Conservation (phyloP, 495 filamentous ascomycete genomes). For the Penicillium mononematosum region DNA sequence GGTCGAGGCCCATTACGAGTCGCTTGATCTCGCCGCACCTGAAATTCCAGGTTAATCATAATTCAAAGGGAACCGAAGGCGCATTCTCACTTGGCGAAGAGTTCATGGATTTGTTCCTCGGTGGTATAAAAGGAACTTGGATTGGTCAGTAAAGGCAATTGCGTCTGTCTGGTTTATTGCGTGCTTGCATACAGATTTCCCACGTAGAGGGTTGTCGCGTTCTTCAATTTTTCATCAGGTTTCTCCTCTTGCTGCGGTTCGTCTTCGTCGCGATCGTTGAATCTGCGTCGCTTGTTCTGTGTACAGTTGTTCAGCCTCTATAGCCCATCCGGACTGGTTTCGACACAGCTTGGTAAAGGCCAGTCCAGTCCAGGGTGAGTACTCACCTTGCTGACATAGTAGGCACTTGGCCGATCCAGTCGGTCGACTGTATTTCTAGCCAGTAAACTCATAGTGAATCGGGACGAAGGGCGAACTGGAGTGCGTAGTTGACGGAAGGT, state of each 20-base stretch:
- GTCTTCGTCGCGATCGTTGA: slow-evolving; percentile 57
- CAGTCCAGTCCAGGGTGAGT: neutral
- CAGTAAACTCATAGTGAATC: slow-evolving; percentile 24
- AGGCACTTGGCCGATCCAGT: slow-evolving; percentile 85
- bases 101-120: slow-evolving; percentile 97
- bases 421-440: slow-evolving; percentile 70
- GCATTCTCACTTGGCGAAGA: slow-evolving; percentile 73
- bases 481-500: slow-evolving; percentile 5
- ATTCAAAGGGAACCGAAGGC: neutral
- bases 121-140: slow-evolving; percentile 97
- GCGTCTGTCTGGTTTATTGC: slow-evolving; percentile 6
- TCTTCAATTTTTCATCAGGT: slow-evolving; percentile 69
- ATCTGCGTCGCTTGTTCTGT: slow-evolving; percentile 68
- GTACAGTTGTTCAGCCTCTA: slow-evolving; percentile 2
- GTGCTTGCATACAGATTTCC: slow-evolving; percentile 76
- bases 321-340: slow-evolving; percentile 8
- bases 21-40: slow-evolving; percentile 96
- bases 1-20: slow-evolving; percentile 96
- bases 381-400: slow-evolving; percentile 74
- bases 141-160: slow-evolving; percentile 30
- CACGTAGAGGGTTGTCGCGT: slow-evolving; percentile 94
- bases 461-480: slow-evolving; percentile 4
- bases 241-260: slow-evolving; percentile 45
- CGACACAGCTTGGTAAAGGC: neutral
- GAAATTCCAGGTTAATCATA: slow-evolving; percentile 3